Evolutionary conservation across 257 asterid species (phyloP).

Genomic region (Capsicum pubescens): DNA sequence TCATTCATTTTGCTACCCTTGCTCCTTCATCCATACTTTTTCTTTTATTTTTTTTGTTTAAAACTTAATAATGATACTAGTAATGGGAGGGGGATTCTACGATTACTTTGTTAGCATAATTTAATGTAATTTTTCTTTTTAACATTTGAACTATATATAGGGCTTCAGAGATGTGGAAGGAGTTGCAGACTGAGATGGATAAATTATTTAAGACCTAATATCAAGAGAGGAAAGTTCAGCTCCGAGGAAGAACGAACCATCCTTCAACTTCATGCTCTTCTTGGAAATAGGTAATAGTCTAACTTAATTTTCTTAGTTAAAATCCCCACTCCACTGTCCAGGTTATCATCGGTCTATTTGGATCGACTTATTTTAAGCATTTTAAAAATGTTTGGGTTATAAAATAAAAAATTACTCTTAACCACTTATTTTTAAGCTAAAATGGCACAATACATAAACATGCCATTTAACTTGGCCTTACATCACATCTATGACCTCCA

Average conservation of each 20-base stretch:
- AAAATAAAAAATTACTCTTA: too few species aligned
- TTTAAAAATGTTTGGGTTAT: too few species aligned
- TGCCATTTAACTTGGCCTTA: too few species aligned
- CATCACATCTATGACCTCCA: too few species aligned
- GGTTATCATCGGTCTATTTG: neutral
- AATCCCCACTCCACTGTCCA: neutral
- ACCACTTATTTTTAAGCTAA: too few species aligned
- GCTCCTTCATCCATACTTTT: too few species aligned
- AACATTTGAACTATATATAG: conserved; percentile 6
- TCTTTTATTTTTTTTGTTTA: too few species aligned
- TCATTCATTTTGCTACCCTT: neutral
- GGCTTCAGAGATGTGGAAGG: conserved; percentile 40
- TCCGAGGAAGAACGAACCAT: conserved; percentile 41
- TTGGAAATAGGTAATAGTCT: neutral
- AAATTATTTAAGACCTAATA: conserved; percentile 39
- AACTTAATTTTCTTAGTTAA: neutral
- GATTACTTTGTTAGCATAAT: neutral
- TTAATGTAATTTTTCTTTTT: neutral
- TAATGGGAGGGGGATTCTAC: too few species aligned
- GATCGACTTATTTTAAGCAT: too few species aligned
- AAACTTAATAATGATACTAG: too few species aligned
- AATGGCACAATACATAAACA: too few species aligned
- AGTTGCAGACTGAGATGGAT: conserved; percentile 31
- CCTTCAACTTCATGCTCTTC: conserved; percentile 25
- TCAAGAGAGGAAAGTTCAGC: conserved; percentile 40